Base-by-base conservation (phyloP, 129 eudicot genomes). In the Tagetes erecta region DNA sequence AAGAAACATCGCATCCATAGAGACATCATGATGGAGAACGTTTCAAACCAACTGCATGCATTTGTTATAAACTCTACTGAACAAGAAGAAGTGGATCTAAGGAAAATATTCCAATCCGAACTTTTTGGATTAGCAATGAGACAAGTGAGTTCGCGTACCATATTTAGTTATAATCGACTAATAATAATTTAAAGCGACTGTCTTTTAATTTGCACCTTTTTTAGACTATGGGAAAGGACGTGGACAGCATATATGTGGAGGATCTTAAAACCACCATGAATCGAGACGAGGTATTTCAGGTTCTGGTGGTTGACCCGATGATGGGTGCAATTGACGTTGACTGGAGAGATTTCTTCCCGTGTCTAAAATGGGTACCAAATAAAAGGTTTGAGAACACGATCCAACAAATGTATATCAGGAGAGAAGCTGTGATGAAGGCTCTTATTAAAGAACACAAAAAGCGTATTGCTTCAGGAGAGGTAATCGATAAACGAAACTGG, bases 281-380 rank as follows among this genome's bases (percentile, higher is more conserved):
- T 8, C 80, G 86, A 68, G 80, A 81, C 11, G 90, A 88, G 46
- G 69, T 88, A 71, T 81, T 85, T 73, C 68, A 76, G 1, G 82
- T 86, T 11, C 47, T 88, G 51, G 90, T 88, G 63, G 72, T 78
- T 45, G 95, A 88, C 64, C 87, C 84, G 14, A 73, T 88, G 90
- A 79, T 80, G 80, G 95, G 90, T 49, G 90, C 88, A 27, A 85
- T 88, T 66, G 90, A 88, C 14, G 90, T 88, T 41, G 95, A 88
- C 70, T 88, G 95, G 95, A 79, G 95, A 71, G 95, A 88, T 76
- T 88, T 88, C 79, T 88, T 88, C 80, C 95, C 95, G 1, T 85
- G 85, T 71, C 82, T 88, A 1, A 83, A 72, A 72, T 88, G 95
- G 95, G 76, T 85, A 34, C 95, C 95, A 27, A 85, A 83, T 73